phyloP scores from a whole-genome alignment of 768 basidiomycete species.

The Cystobasidium ongulense region DNA sequence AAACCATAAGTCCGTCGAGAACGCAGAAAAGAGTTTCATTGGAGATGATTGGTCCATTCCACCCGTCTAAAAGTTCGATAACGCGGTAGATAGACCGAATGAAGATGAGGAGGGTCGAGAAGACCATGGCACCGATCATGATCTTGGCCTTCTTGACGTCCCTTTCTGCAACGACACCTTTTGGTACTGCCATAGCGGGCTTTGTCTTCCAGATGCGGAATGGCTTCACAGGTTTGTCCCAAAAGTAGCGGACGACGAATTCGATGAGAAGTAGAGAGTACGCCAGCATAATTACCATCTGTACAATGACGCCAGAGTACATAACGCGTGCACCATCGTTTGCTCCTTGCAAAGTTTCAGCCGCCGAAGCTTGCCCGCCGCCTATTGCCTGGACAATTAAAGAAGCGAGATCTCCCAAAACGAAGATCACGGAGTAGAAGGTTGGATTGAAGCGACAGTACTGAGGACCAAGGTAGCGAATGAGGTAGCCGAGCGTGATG shows the following conservation, averaged over 20 bases:
- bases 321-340: constrained; percentile 21
- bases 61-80: constrained; percentile 19
- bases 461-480: constrained; percentile 15
- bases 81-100: constrained; percentile 18
- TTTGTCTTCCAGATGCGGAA: constrained; percentile 20
- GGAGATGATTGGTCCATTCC: constrained; percentile 8
- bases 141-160: not conserved
- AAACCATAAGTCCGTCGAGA: constrained; percentile 23
- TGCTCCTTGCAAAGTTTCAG: constrained; percentile 4
- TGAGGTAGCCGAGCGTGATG: constrained; percentile 18
- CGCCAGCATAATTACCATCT: constrained; percentile 20
- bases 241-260: constrained; percentile 15
- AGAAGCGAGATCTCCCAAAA: not conserved
- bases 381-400: constrained; percentile 17
- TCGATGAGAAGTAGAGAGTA: constrained; percentile 21
- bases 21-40: constrained; percentile 22
- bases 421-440: constrained; percentile 7
- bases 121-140: constrained; percentile 13
- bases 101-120: constrained; percentile 24
- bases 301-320: constrained; percentile 5
- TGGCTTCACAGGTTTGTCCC: not conserved
- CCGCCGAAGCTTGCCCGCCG: not conserved
- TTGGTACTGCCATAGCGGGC: not conserved
- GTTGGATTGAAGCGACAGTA: constrained; percentile 28
- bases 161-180: not conserved